Base-by-base conservation (phyloP, 1,284 basidiomycete species). In the Lignosus rhinocerotis region DNA sequence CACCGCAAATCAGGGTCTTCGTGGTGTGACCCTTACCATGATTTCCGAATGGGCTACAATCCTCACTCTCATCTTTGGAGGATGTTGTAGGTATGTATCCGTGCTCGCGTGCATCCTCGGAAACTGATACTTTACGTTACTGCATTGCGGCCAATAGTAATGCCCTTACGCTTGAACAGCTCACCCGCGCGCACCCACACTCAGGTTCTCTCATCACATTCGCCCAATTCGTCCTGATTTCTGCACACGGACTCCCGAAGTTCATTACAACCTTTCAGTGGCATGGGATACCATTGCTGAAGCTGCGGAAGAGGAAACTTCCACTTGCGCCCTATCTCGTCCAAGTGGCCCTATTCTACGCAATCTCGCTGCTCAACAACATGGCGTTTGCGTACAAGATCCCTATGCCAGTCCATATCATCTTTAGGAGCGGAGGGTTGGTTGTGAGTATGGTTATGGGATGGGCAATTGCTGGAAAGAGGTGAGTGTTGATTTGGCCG, bases 351-450 rank as follows among this genome's bases (percentile, higher is more conserved):
- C 78, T 98, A 42, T 96, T 96, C 74, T 88, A 92, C 60, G 72
- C 81, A 7, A 83, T 94, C 56, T 94, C 90, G n/a, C 70, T 88
- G 55, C 77, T 98, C 67, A 98, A 98, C 75, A 98, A 97, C 74
- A 85, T 84, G 25, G 95, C 94, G 0, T 97, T 98, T 70, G 91
- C 85, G 3, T 94, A 85, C 67, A 74, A 83, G 58, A 90, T 97
- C 57, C 94, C 95, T 14, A 93, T 97, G 85, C 78, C 92, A 0
- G 90, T 98, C 1, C 95, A 98, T 72, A 97, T 98, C 71, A 92
- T 98, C 58, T 98, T 97, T 70, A 81, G 95, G 38, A 94, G 92
- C 66, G 94, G 92, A 1, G 95, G 94, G n/a, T 74, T 93, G 67
- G 81, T 90, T n/a, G 75, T 93, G 47, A 92, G 88, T 67, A 86